Conservation (phyloP, 2,329 filamentous ascomycete species). For the Xylaria sp. region DNA sequence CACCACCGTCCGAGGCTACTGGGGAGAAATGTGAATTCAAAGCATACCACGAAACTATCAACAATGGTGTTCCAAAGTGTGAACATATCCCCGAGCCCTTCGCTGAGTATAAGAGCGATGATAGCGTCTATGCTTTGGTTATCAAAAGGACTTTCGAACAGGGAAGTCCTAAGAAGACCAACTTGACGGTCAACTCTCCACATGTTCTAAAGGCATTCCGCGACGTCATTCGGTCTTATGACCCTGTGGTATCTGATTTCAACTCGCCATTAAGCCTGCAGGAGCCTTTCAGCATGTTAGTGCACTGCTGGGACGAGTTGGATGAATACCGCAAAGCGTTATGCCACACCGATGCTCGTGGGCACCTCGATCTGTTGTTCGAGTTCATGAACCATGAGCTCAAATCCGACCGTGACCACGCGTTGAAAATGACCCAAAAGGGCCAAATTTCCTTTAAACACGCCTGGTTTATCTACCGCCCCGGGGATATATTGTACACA, state of each 20-base stretch:
- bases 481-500: conserved; percentile 45
- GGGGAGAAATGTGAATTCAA: conserved; percentile 47
- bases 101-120: conserved; percentile 37
- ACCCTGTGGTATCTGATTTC: conserved; percentile 45
- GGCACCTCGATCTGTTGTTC: conserved; percentile 47
- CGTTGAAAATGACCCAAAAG: conserved; percentile 45
- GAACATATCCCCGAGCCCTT: conserved; percentile 43
- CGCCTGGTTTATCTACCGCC: conserved; percentile 47
- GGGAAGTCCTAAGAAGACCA: conserved; percentile 38
- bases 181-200: conserved; percentile 46
- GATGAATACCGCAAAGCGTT: conserved; percentile 40
- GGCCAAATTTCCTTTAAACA: conserved; percentile 44
- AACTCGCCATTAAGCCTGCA: conserved; percentile 42
- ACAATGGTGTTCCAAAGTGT: conserved; percentile 31
- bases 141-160: conserved; percentile 41
- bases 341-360: conserved; percentile 18
- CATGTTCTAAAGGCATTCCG: conserved; percentile 46
- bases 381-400: conserved; percentile 49
- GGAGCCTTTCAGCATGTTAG: conserved; percentile 46
- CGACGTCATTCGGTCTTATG: conserved; percentile 43
- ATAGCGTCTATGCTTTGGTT: conserved; percentile 45
- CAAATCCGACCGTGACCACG: conserved; percentile 38
- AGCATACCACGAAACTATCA: conserved; percentile 41
- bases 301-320: conserved; percentile 47
- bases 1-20: neutral